Evolutionary conservation across 495 filamentous ascomycete species (phyloP), one percentile per base, ranked within the genome.

Genomic region (Penicillium simplicissimum): DNA sequence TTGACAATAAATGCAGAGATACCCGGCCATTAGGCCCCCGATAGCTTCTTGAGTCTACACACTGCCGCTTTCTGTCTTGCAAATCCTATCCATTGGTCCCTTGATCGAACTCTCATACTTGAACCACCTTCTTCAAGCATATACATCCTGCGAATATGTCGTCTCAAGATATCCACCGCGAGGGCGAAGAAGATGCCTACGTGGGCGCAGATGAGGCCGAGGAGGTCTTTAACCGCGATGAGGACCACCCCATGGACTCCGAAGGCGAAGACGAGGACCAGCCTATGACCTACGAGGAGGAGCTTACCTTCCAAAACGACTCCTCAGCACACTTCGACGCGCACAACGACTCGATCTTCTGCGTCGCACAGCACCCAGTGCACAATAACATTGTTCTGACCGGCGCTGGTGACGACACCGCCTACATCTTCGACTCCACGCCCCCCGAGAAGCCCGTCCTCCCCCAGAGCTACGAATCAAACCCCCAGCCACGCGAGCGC

Each of bases 291-390:
- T 85, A 85, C 33, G 84, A 87, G 54, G 81, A 85, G 37, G 79
- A 93, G 69, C 85, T 97, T 53, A 77, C 80, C 35, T 80, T 98
- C 15, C 83, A 93, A 60, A 98, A 98, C 77, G 93, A 98, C 81
- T 93, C 90, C 60, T 78, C 85, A 60, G 96, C 93, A 55, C 91
- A 96, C 77, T 97, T 97, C 74, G 95, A 97, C 76, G 70, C 71
- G 2, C 92, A 96, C 80, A 87, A 82, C 51, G 92, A 97, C 80
- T 90, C 87, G 49, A 88, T 99, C 57, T 98, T 96, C 79, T 88
- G 89, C 71, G 91, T 99, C 68, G 91, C 92, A 34, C 90, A 95
- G 66, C 96, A 99, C 71, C 96, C 96, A 3, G 76, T 87, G 13
- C 81, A 89, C 66, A 87, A 90, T 31, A 79, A 86, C 17, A 87